Evolutionary conservation across 2,329 filamentous ascomycete genomes (phyloP).

Genomic region (Blastomyces gilchristii): DNA sequence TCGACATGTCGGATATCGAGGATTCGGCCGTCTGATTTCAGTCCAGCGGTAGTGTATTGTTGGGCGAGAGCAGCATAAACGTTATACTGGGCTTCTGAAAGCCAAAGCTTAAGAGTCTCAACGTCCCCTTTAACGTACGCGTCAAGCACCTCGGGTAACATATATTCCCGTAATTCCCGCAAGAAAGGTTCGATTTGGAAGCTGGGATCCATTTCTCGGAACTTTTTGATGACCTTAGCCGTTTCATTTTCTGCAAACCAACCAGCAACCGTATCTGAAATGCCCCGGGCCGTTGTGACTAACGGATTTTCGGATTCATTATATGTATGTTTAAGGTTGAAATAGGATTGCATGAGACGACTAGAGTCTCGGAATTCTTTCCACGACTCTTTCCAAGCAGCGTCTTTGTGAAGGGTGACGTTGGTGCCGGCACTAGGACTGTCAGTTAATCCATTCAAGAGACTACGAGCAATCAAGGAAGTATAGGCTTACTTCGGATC

Average conservation of each 20-base stretch:
- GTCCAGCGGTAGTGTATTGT: slow-evolving; percentile 85
- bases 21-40: slow-evolving; percentile 91
- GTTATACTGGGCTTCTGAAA: slow-evolving; percentile 89
- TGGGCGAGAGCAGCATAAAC: slow-evolving; percentile 95
- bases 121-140: slow-evolving; percentile 95
- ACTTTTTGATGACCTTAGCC: slow-evolving; percentile 94
- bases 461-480: slow-evolving; percentile 13
- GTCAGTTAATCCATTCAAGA: slow-evolving; percentile 23
- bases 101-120: slow-evolving; percentile 84
- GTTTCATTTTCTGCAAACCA: slow-evolving; percentile 99
- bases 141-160: slow-evolving; percentile 90
- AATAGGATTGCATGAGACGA: slow-evolving; percentile 78
- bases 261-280: slow-evolving; percentile 82
- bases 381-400: slow-evolving; percentile 98
- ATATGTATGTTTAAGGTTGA: slow-evolving; percentile 76
- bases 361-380: slow-evolving; percentile 84
- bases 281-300: slow-evolving; percentile 82
- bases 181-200: slow-evolving; percentile 95
- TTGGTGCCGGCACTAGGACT: slow-evolving; percentile 73
- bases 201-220: slow-evolving; percentile 85
- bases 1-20: slow-evolving; percentile 93
- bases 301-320: slow-evolving; percentile 96
- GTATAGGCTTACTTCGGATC: slow-evolving; percentile 65
- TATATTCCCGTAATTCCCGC: slow-evolving; percentile 93
- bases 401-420: slow-evolving; percentile 90